Conservation (phyloP, 768 basidiomycete species). For the Tulasnella sp. region DNA sequence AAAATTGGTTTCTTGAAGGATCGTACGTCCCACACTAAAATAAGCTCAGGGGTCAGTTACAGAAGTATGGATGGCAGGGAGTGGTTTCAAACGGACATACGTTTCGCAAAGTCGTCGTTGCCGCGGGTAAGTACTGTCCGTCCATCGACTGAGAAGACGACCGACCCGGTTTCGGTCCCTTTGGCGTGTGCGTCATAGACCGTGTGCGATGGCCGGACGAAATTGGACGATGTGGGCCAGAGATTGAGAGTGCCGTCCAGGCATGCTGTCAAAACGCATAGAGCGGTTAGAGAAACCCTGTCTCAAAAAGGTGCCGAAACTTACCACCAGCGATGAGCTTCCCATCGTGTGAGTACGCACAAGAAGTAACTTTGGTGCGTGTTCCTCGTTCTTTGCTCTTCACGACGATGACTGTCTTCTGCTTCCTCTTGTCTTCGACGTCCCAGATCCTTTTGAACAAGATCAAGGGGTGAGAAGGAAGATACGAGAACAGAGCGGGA, state of each 20-base stretch:
- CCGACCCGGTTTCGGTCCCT: conserved; percentile 73
- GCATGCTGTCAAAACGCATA: conserved; percentile 46
- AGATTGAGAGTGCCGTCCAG: conserved; percentile 86
- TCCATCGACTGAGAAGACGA: conserved; percentile 84
- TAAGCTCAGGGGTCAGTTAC: background rate
- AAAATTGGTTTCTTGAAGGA: conserved; percentile 77
- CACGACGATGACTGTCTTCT: conserved; percentile 91
- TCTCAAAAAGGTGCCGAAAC: conserved; percentile 21
- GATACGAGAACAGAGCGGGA: no score
- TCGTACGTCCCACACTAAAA: conserved; percentile 85
- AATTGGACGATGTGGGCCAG: conserved; percentile 88
- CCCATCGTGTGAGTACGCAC: conserved; percentile 85
- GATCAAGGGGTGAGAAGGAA: background rate
- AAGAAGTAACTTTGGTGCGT: conserved; percentile 80
- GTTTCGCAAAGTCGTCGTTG: conserved; percentile 89
- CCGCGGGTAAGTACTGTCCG: conserved; percentile 77
- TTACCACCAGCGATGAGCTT: conserved; percentile 77
- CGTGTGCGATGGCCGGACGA: conserved; percentile 78
- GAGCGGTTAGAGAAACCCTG: background rate
- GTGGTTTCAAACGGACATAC: conserved; percentile 53
- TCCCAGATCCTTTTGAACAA: conserved; percentile 93
- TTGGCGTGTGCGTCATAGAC: conserved; percentile 82
- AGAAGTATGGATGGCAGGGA: background rate
- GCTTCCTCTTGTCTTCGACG: conserved; percentile 80
- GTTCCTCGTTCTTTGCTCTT: conserved; percentile 93